Evolutionary conservation across 2,329 filamentous ascomycete genomes (phyloP), one percentile per base, ranked within the genome.

Genomic region (Colletotrichum liaoningense): DNA sequence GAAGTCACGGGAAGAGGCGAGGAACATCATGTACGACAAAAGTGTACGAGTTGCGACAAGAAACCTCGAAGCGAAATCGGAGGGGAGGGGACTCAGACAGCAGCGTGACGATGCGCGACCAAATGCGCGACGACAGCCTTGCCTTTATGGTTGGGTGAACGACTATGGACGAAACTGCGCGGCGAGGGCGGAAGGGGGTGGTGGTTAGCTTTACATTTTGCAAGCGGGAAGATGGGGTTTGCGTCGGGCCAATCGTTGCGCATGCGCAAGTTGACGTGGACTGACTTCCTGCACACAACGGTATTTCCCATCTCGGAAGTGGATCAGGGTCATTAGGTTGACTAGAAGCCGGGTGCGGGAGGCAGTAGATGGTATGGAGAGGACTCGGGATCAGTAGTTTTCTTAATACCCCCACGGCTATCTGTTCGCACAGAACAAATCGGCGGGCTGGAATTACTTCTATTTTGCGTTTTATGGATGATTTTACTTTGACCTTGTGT

Each of bases 121-220:
- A 38, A 42, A 49, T 14, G 56, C 42, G 65, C 65, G 59, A 49
- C 67, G 70, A 57, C 70, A 70, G 70, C 70, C 70, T 73, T 68
- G 67, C 54, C 67, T 65, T 38, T 69, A 65, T 52, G 70, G 60
- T 73, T 73, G 67, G 70, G 66, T 70, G 70, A 55, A 70, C 12
- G 55, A 59, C 33, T 52, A 35, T 42, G 67, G 30, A 70, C 67
- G 70, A 70, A 65, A 70, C 57, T 35, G 70, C 66, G 67, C 67
- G 60, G 60, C 60, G 67, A 35, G 60, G 59, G 67, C 33, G 33
- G 33, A 35, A 30, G 38, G 16, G 38, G 38, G 38, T 3, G 38
- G 38, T 5, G 38, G 16, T 64, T 70, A 52, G 60, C 59, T 73
- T 52, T 28, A 70, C 70, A 58, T 56, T 49, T 64, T 49, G 55